Conservation (phyloP, 2,329 filamentous ascomycete genomes). For the Neofusicoccum parvum region DNA sequence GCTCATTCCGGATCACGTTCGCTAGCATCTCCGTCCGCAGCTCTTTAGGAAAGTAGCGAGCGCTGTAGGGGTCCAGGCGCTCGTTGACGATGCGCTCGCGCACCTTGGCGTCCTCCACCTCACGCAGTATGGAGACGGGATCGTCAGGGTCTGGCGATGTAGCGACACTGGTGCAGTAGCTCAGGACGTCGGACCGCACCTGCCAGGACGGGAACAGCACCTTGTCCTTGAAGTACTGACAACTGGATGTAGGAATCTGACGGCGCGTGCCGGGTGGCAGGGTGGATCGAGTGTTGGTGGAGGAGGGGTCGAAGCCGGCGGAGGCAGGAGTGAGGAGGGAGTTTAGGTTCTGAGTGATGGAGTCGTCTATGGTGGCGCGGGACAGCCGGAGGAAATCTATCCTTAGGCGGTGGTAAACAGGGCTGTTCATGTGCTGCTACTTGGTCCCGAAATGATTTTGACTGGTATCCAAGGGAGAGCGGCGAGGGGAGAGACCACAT, state of each 20-base stretch:
- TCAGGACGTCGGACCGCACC: conserved; percentile 76
- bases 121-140: conserved; percentile 70
- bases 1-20: conserved; percentile 71
- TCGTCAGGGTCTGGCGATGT: conserved; percentile 86
- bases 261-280: conserved; percentile 48
- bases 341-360: conserved; percentile 91
- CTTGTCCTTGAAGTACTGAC: conserved; percentile 71
- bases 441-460: too few species aligned
- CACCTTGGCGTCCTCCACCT: conserved; percentile 70
- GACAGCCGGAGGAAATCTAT: conserved; percentile 89
- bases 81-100: conserved; percentile 80
- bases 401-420: conserved; percentile 18
- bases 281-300: conserved; percentile 66
- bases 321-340: conserved; percentile 76
- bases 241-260: conserved; percentile 64
- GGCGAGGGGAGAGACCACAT: conserved; percentile 18
- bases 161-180: conserved; percentile 87
- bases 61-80: conserved; percentile 87
- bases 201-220: conserved; percentile 91
- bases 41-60: conserved; percentile 77
- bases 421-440: background rate
- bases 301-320: conserved; percentile 75
- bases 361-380: conserved; percentile 83
- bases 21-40: conserved; percentile 79
- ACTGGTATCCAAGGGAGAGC: too few species aligned